Conservation (phyloP, 2,329 filamentous ascomycete species). For the Curvularia lunata region DNA sequence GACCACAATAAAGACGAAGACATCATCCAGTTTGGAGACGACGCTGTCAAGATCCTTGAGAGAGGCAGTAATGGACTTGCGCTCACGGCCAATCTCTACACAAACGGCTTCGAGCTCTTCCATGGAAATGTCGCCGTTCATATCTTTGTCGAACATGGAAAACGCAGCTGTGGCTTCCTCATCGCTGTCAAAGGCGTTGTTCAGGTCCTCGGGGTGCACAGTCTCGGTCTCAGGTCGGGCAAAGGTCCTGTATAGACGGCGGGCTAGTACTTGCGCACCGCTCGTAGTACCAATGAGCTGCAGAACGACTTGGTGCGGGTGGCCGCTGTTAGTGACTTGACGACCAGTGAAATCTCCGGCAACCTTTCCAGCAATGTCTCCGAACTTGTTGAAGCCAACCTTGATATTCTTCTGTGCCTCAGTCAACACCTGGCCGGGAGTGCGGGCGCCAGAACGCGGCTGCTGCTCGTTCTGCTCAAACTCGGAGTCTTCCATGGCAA, state of each 20-base stretch:
- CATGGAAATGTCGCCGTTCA: slow-evolving; percentile 96
- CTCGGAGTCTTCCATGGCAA: slow-evolving; percentile 75
- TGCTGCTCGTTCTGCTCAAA: slow-evolving; percentile 64
- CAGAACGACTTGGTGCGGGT: slow-evolving; percentile 83
- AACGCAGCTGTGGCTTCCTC: slow-evolving; percentile 92
- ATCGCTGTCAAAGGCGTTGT: slow-evolving; percentile 75
- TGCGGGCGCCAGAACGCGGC: slow-evolving; percentile 67
- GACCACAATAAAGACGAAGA: slow-evolving; percentile 85
- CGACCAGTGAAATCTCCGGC: slow-evolving; percentile 92
- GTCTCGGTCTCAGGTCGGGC: slow-evolving; percentile 76
- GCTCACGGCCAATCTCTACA: slow-evolving; percentile 91
- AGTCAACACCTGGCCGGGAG: slow-evolving; percentile 74
- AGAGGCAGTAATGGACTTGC: slow-evolving; percentile 93
- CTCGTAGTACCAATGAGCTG: slow-evolving; percentile 74
- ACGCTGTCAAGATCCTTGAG: slow-evolving; percentile 95
- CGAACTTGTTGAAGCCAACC: slow-evolving; percentile 77
- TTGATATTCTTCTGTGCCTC: slow-evolving; percentile 75
- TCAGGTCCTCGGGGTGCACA: slow-evolving; percentile 78
- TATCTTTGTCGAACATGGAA: slow-evolving; percentile 90
- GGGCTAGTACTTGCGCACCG: slow-evolving; percentile 82
- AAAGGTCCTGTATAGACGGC: slow-evolving; percentile 87
- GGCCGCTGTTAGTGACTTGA: slow-evolving; percentile 68
- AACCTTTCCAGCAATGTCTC: slow-evolving; percentile 82
- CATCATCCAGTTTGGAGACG: slow-evolving; percentile 84
- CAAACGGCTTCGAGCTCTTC: slow-evolving; percentile 92